Evolutionary conservation across 2,329 filamentous ascomycete genomes (phyloP).

Genomic region (Colletotrichum tabaci): DNA sequence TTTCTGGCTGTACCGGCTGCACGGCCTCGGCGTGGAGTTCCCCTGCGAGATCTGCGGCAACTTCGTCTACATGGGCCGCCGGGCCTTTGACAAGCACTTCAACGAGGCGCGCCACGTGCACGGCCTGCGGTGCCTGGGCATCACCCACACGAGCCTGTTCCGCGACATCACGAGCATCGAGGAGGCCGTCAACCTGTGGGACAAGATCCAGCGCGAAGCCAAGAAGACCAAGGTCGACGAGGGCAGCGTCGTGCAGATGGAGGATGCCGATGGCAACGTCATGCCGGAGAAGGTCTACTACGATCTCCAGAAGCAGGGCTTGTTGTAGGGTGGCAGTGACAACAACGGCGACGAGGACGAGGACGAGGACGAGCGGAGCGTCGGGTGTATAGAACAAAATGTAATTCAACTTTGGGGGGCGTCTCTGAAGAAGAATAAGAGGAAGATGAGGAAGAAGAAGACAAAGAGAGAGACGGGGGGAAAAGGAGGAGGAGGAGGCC

Average conservation of each 20-base stretch:
- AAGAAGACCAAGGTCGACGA: constrained; percentile 82
- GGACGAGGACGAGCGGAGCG: not conserved
- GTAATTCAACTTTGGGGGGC: not conserved
- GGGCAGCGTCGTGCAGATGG: constrained; percentile 96
- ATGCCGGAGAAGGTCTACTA: constrained; percentile 99
- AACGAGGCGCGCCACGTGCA: constrained; percentile 94
- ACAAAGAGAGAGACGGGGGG: too few species aligned
- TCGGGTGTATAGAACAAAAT: not conserved
- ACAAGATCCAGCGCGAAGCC: constrained; percentile 90
- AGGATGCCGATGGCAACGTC: constrained; percentile 96
- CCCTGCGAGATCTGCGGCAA: constrained; percentile 97
- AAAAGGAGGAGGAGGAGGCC: not conserved
- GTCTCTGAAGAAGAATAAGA: not conserved
- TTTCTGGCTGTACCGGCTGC: constrained; percentile 98
- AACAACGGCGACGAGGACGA: not conserved
- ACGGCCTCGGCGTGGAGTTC: constrained; percentile 95
- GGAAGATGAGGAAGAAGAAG: not conserved
- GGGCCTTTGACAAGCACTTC: constrained; percentile 99
- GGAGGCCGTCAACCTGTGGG: constrained; percentile 90
- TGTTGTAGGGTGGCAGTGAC: constrained; percentile 67
- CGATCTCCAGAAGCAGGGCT: constrained; percentile 92
- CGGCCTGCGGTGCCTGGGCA: constrained; percentile 92
- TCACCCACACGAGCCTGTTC: constrained; percentile 92
- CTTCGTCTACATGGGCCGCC: constrained; percentile 97
- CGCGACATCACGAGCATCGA: constrained; percentile 94